Evolutionary conservation across 176 grass and related monocot genomes (phyloP).

Genomic region (Triticum turgidum): DNA sequence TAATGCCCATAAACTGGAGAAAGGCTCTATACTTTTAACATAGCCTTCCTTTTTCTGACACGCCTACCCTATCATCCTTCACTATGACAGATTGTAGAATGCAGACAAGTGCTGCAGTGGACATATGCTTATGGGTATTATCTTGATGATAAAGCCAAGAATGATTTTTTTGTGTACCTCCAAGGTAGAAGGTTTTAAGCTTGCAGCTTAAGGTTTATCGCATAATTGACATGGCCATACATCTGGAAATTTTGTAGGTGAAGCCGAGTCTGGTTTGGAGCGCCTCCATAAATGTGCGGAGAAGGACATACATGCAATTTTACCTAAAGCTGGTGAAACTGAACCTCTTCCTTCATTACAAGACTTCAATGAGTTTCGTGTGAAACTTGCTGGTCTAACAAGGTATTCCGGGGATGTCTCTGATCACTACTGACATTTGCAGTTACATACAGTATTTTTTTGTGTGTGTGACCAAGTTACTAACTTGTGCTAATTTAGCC

Average conservation of each 20-base stretch:
- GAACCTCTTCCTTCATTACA: constrained; percentile 18
- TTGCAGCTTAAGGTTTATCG: constrained; percentile 2
- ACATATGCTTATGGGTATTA: constrained; percentile 98
- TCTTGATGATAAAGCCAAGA: constrained; percentile 68
- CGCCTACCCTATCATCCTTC: not conserved
- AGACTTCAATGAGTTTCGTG: constrained; percentile 62
- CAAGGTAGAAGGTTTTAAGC: constrained; percentile 58
- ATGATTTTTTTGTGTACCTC: constrained; percentile 90
- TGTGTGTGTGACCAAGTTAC: not conserved
- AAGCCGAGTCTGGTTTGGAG: constrained; percentile 93
- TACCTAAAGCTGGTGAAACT: constrained; percentile 31
- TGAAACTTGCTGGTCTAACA: constrained; percentile 79
- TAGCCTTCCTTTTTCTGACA: not conserved
- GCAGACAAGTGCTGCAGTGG: constrained; percentile 89
- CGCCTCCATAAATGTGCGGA: constrained; percentile 93
- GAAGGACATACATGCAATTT: constrained; percentile 71
- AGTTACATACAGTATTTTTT: not conserved
- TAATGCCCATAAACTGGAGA: not conserved
- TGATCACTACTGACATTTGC: not conserved
- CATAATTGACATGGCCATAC: constrained; percentile 5
- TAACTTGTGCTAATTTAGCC: not conserved
- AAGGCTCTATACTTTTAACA: not conserved
- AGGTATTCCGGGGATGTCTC: constrained; percentile 41
- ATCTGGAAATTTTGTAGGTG: constrained; percentile 48
- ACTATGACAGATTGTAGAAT: constrained; percentile 77